phyloP scores from a whole-genome alignment of 2,329 filamentous ascomycete genomes.

The Zymoseptoria brevis region DNA sequence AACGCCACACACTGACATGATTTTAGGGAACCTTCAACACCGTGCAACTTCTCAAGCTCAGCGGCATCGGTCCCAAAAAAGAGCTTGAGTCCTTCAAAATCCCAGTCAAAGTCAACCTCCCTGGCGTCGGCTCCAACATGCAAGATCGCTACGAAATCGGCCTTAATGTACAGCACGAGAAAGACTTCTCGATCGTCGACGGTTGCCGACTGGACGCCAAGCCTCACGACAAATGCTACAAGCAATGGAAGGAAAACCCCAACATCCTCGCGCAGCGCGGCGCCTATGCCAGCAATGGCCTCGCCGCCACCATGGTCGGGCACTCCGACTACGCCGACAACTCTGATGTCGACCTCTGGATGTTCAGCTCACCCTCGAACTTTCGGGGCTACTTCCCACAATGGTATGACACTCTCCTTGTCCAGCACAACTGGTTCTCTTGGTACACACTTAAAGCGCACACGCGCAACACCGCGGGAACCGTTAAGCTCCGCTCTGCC shows the following conservation, averaged over 20 bases:
- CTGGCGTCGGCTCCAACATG: constrained; percentile 56
- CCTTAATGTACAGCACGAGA: constrained; percentile 38
- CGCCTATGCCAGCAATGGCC: constrained; percentile 43
- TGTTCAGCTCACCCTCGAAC: constrained; percentile 48
- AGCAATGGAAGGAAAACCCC: constrained; percentile 35
- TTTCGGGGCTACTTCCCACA: constrained; percentile 50
- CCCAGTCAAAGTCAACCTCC: constrained; percentile 46
- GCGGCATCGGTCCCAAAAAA: constrained; percentile 49
- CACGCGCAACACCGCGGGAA: constrained; percentile 53
- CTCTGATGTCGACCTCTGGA: constrained; percentile 45
- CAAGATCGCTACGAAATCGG: constrained; percentile 53
- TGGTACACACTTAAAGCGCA: constrained; percentile 54
- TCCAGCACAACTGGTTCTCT: constrained; percentile 39
- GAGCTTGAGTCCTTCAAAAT: constrained; percentile 50
- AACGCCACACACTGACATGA: constrained; percentile 1
- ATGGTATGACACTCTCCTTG: constrained; percentile 41
- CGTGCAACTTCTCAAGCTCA: constrained; percentile 57
- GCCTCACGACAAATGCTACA: constrained; percentile 34
- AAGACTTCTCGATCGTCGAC: constrained; percentile 32
- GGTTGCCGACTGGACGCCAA: constrained; percentile 31
- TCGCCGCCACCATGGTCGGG: constrained; percentile 43
- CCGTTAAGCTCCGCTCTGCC: constrained; percentile 51
- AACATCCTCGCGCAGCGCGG: constrained; percentile 32
- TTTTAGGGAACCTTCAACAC: constrained; percentile 51
- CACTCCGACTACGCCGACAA: constrained; percentile 33